Base-by-base conservation (phyloP, 768 basidiomycete genomes). In the Hirschioporus abietinus region DNA sequence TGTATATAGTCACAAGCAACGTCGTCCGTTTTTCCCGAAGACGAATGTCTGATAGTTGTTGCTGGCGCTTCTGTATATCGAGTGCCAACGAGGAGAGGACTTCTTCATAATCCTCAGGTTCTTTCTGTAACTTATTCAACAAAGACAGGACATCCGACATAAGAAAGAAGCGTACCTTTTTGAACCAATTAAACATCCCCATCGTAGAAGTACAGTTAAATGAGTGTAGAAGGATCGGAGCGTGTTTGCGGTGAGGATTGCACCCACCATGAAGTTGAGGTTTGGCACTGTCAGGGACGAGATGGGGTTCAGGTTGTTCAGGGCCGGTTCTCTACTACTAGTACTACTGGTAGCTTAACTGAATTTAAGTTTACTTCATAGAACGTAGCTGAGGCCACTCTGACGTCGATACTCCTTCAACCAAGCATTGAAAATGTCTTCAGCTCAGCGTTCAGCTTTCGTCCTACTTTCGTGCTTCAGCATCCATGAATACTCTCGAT, bases 1-100 rank as follows among this genome's bases (percentile, higher is more conserved):
- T 88, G 74, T 93, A 95, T 1, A 93, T 74, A 0, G 95, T 93
- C 63, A 88, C 87, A 60, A 90, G 80, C 63, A 93, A 80, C 23
- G 90, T 91, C 0, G 92, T 82, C 9, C 93, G 83, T 34, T 92
- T 85, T 76, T 96, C 93, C 58, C 94, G 86, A 65, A 92, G 78
- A n/a, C 92, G 87, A 69, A 96, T 91, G 73, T 93, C 93, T 1
- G 89, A 86, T 18, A 95, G 84, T 66, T 85, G 83, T 58, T 85
- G 81, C 76, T 92, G 89, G 17, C 90, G 86, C 68, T 89, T 87
- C 72, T 87, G 84, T 66, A 95, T 89, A 72, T 90, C 85, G 25
- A 78, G 75, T 9, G 88, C 87, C 64, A 95, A 82, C 60, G 79
- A 76, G 25, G 88, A 83, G 30, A 95, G 85, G 66, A 92, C 77